These are phyloP conservation scores for Udeniomyces megalosporus DNA, from an alignment of 768 basidiomycete genomes.

Conservation along the genomic window DNA sequence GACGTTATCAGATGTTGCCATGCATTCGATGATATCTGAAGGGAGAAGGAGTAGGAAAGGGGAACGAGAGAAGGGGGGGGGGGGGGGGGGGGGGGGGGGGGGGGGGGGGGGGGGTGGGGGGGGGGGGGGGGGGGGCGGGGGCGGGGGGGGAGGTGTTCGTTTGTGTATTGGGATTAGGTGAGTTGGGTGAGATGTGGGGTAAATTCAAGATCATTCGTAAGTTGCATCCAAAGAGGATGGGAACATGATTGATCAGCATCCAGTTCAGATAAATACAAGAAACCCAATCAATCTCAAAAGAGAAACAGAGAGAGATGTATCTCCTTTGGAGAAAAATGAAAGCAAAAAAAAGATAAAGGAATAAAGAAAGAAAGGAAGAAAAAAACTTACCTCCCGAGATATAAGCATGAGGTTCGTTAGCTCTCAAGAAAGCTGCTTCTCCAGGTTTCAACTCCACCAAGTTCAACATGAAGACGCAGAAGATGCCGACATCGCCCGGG, in stretches of 20 bases:
- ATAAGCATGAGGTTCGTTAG: slow-evolving; percentile 95
- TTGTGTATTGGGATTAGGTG: no score
- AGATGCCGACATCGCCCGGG: slow-evolving; percentile 81
- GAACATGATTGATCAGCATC: no score
- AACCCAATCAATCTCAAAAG: no score
- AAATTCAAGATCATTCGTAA: no score
- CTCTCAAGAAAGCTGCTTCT: slow-evolving; percentile 85
- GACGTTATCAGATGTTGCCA: slow-evolving; percentile 98
- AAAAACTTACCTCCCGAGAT: slow-evolving; percentile 59
- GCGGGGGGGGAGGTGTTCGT: no score
- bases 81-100: neutral
- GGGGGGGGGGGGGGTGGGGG: neutral
- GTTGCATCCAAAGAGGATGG: no score
- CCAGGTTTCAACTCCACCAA: slow-evolving; percentile 61
- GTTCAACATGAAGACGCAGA: slow-evolving; percentile 81
- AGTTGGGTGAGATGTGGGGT: no score
- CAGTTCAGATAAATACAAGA: no score
- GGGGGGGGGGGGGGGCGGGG: no score
- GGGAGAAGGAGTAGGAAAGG: neutral
- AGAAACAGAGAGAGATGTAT: no score
- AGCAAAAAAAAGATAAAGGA: neutral
- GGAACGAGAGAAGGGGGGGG: neutral
- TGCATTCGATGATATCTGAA: slow-evolving; percentile 91
- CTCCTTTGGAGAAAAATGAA: neutral
- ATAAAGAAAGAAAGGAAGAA: neutral